Conservation (phyloP, 192 early-diverging fungal species). For the Coemansia sp. region DNA sequence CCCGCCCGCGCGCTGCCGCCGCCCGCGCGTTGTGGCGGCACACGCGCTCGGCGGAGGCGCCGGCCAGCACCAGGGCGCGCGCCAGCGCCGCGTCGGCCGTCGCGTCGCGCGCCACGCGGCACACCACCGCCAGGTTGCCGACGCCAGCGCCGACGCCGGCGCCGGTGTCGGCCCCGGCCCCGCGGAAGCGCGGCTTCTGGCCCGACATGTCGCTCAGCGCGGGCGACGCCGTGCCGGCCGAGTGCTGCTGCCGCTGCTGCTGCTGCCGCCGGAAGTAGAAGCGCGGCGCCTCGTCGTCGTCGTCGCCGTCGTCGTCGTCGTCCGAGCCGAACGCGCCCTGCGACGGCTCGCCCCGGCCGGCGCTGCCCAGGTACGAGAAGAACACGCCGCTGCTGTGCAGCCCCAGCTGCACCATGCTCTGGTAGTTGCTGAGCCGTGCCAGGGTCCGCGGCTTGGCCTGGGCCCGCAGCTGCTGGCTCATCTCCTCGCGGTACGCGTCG, state of each 20-base stretch:
- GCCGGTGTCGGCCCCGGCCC: too few species aligned
- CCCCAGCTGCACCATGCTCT: constrained; percentile 34
- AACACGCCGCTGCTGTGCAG: constrained; percentile 32
- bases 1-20: constrained; percentile 11
- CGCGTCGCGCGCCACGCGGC: constrained; percentile 12
- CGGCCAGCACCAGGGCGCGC: constrained; percentile 30
- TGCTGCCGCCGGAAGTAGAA: constrained; percentile 37
- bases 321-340: background rate
- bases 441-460: constrained; percentile 41
- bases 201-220: constrained; percentile 7
- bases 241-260: background rate
- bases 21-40: constrained; percentile 39
- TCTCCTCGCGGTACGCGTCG: constrained; percentile 29
- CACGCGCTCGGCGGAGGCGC: constrained; percentile 18
- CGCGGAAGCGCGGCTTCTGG: constrained; percentile 15
- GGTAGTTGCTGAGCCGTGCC: constrained; percentile 30
- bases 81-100: constrained; percentile 32
- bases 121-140: constrained; percentile 38
- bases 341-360: background rate
- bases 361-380: constrained; percentile 10
- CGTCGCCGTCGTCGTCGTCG: constrained; percentile 24
- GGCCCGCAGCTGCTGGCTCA: constrained; percentile 38
- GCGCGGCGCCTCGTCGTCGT: constrained; percentile 42
- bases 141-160: constrained; percentile 5
- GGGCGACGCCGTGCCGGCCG: background rate